Conservation (phyloP, 2,329 filamentous ascomycete genomes). For the Colletotrichum sp. region DNA sequence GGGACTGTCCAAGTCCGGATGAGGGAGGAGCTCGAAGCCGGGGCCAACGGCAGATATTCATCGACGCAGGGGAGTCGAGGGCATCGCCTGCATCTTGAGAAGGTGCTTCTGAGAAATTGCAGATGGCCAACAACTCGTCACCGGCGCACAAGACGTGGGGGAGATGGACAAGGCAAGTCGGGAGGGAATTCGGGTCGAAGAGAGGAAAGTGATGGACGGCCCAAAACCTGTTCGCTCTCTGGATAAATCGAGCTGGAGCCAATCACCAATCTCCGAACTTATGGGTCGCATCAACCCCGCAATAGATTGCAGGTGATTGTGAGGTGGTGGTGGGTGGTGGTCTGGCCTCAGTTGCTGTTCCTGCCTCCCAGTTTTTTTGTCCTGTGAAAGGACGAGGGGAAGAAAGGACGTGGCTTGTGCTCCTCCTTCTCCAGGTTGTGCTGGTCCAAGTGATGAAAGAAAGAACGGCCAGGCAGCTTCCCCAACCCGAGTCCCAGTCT, state of each 20-base stretch:
- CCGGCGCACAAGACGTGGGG: background rate
- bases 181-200: background rate
- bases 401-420: background rate
- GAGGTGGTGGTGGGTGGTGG: background rate
- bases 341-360: background rate
- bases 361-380: background rate
- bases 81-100: background rate
- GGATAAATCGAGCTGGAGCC: background rate
- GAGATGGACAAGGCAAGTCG: background rate
- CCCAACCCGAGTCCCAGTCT: conserved; percentile 15
- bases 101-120: background rate
- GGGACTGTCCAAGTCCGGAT: background rate
- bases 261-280: background rate
- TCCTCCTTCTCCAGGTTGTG: background rate
- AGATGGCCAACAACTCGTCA: background rate
- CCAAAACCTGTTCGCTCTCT: conserved; percentile 4
- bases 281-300: conserved; percentile 3
- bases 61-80: background rate
- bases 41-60: conserved; percentile 8
- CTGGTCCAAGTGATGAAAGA: background rate
- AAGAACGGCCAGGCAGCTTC: background rate
- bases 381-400: background rate
- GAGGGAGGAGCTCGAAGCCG: background rate
- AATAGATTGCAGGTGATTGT: background rate
- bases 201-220: background rate